Conservation (phyloP, 164 flowering plant genomes). For the Annona squamosa region DNA sequence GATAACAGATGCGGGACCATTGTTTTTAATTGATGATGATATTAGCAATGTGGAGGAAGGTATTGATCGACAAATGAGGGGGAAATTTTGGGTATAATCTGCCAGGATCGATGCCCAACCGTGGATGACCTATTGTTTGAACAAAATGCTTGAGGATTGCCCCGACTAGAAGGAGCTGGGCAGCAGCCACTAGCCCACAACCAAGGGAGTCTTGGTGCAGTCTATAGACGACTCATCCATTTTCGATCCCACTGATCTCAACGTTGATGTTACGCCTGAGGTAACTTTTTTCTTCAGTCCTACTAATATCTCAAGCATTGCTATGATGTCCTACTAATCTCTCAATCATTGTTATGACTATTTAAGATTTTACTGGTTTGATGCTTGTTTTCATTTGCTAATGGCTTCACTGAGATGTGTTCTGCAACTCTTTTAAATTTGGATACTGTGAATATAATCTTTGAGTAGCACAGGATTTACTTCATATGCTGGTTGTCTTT, state of each 20-base stretch:
- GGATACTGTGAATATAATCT: background rate
- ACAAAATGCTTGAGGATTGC: constrained; percentile 88
- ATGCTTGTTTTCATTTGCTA: background rate
- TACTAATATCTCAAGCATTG: too few species aligned
- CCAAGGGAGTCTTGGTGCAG: constrained; percentile 86
- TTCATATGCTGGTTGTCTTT: background rate
- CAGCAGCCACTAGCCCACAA: constrained; percentile 98
- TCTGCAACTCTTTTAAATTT: background rate
- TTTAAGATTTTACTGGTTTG: background rate
- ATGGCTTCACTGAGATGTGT: background rate
- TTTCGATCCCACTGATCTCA: constrained; percentile 98
- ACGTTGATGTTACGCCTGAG: constrained; percentile 94
- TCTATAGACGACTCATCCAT: constrained; percentile 84
- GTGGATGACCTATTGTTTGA: constrained; percentile 67
- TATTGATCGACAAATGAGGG: constrained; percentile 62
- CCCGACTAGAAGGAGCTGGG: constrained; percentile 94
- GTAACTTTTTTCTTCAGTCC: constrained; percentile 34
- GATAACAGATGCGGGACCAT: constrained; percentile 93
- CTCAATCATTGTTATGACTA: background rate
- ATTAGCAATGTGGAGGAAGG: constrained; percentile 87
- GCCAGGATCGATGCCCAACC: constrained; percentile 87
- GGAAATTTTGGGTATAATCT: constrained; percentile 60
- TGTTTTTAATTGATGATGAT: constrained; percentile 85
- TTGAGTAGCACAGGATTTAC: background rate
- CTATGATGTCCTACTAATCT: background rate